These are phyloP conservation scores for Pseudogymnoascus sp. DNA, from an alignment of 2,329 filamentous ascomycete genomes.

Conservation along the genomic window DNA sequence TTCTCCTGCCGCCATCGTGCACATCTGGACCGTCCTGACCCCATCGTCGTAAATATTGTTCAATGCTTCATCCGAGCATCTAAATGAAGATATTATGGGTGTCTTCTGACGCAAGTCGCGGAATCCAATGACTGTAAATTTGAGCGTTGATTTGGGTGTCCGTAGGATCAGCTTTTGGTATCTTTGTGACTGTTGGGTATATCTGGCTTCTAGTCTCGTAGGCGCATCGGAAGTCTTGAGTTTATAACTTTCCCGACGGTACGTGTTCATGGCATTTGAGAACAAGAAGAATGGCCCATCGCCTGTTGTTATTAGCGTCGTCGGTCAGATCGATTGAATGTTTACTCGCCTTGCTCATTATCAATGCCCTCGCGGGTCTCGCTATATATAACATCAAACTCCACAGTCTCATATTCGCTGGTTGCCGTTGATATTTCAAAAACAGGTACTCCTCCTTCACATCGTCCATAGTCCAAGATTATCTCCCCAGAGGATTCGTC, in stretches of 20 bases:
- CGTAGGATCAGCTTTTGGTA: constrained; percentile 22
- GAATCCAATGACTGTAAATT: constrained; percentile 21
- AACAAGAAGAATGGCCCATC: constrained; percentile 25
- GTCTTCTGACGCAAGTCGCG: constrained; percentile 15
- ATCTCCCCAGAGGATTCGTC: constrained; percentile 15
- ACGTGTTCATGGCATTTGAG: constrained; percentile 26
- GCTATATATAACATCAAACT: constrained; percentile 23
- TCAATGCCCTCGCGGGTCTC: constrained; percentile 21
- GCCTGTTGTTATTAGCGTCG: constrained; percentile 15
- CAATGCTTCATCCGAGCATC: constrained; percentile 20
- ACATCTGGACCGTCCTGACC: constrained; percentile 21
- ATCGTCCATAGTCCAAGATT: constrained; percentile 20
- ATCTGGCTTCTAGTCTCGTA: constrained; percentile 15
- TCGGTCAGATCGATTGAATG: background rate
- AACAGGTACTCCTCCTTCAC: constrained; percentile 22
- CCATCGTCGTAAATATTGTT: constrained; percentile 24
- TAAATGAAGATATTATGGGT: constrained; percentile 17
- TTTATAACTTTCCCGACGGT: constrained; percentile 18
- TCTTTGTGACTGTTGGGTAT: constrained; percentile 22
- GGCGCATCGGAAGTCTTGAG: constrained; percentile 16
- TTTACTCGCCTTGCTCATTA: constrained; percentile 16
- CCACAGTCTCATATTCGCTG: constrained; percentile 16
- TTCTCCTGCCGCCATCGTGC: constrained; percentile 22
- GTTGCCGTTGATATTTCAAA: constrained; percentile 17
- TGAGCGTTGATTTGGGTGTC: constrained; percentile 20